Conservation (phyloP, 2,329 filamentous ascomycete species). For the Monosporascus sp. region DNA sequence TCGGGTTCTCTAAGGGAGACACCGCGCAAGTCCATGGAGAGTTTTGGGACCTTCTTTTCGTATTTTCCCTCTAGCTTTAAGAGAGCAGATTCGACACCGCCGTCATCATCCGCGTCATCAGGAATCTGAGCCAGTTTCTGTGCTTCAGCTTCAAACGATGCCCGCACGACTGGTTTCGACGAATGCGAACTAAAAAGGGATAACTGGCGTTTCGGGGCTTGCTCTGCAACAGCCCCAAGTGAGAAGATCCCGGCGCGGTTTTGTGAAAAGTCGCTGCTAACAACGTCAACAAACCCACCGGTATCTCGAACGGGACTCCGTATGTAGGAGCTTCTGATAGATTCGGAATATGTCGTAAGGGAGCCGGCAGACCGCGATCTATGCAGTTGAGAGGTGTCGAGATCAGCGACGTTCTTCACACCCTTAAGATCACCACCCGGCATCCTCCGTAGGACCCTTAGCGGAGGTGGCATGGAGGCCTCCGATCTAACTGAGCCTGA, state of each 20-base stretch:
- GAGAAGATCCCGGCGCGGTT: slow-evolving; percentile 47
- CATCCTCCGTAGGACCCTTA: slow-evolving; percentile 62
- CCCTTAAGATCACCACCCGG: slow-evolving; percentile 73
- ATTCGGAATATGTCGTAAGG: slow-evolving; percentile 56
- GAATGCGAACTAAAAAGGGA: slow-evolving; percentile 59
- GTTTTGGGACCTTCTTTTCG: slow-evolving; percentile 45
- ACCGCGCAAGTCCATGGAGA: slow-evolving; percentile 34
- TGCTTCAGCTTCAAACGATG: slow-evolving; percentile 85
- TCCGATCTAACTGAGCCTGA: slow-evolving; percentile 47
- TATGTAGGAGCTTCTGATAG: slow-evolving; percentile 53
- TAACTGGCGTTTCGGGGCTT: slow-evolving; percentile 38
- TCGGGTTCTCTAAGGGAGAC: slow-evolving; percentile 16
- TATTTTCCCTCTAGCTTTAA: slow-evolving; percentile 89
- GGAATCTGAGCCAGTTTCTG: slow-evolving; percentile 83
- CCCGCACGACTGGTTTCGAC: slow-evolving; percentile 58
- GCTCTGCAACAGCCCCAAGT: slow-evolving; percentile 52
- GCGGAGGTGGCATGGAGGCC: slow-evolving; percentile 43
- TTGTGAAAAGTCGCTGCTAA: slow-evolving; percentile 38
- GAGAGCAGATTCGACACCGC: slow-evolving; percentile 87
- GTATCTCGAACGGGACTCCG: slow-evolving; percentile 36
- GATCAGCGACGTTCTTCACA: slow-evolving; percentile 59
- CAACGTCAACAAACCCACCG: slow-evolving; percentile 40
- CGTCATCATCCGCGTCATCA: slow-evolving; percentile 73
- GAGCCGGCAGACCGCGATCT: slow-evolving; percentile 56
- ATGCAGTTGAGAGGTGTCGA: slow-evolving; percentile 45